Conservation (phyloP, 768 basidiomycete species). For the Psilocybe cubensis region DNA sequence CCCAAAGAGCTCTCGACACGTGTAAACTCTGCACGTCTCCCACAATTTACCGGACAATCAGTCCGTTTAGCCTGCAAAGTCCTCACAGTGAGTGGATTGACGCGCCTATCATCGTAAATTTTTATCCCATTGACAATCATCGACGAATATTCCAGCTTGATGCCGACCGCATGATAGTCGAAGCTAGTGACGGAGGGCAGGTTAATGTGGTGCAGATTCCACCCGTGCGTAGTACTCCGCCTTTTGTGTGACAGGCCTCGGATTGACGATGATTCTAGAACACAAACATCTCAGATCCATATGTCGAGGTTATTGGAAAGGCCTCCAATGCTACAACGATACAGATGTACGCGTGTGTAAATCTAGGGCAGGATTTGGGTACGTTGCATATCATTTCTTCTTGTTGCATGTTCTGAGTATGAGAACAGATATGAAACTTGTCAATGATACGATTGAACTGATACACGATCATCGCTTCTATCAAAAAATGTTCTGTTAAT, state of each 20-base stretch:
- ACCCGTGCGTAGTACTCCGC: constrained; percentile 10
- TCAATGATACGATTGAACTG: constrained; percentile 63
- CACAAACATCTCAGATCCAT: constrained; percentile 52
- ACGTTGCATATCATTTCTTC: constrained; percentile 22
- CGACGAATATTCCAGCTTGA: constrained; percentile 34
- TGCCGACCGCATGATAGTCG: constrained; percentile 54
- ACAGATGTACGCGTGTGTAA: constrained; percentile 55
- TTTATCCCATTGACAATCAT: neutral
- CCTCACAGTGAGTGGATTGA: constrained; percentile 28
- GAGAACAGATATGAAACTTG: constrained; percentile 55
- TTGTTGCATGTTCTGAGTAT: constrained; percentile 2
- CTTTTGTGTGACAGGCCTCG: neutral
- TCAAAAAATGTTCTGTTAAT: constrained; percentile 46
- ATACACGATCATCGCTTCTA: constrained; percentile 62
- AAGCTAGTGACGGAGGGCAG: constrained; percentile 70
- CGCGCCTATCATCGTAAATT: neutral
- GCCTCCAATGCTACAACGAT: constrained; percentile 59
- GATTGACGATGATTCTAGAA: constrained; percentile 30
- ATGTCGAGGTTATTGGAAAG: constrained; percentile 68
- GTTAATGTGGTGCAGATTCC: constrained; percentile 53
- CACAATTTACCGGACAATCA: constrained; percentile 52
- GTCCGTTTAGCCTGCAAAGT: constrained; percentile 68
- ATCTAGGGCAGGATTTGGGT: constrained; percentile 69
- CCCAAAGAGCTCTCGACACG: constrained; percentile 42
- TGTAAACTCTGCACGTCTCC: constrained; percentile 65